Evolutionary conservation across 1,139 yeast species (phyloP), one percentile per base, ranked within the genome.

Genomic region (Lodderomyces jiufengensis): DNA sequence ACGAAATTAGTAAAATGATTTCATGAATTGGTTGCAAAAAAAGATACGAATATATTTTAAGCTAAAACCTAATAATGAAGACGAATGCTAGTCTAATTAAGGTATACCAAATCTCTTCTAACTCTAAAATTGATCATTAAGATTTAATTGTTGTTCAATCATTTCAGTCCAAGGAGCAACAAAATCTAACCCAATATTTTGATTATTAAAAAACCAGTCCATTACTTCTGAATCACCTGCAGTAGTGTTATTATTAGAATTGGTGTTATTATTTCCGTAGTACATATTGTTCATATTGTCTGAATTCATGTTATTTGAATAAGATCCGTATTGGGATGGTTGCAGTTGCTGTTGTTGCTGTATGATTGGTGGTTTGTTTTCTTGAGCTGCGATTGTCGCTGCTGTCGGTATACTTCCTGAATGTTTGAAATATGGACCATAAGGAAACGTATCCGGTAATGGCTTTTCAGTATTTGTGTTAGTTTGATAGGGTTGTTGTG

Each of bases 141-240:
- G 53, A 38, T 60, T 61, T 47, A 70, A 59, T 42, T 68, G 74
- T 45, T 80, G 85, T 53, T 85, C 95, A 36, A 86, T 76, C 73
- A 84, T 82, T 53, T 84, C 90, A 7, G 95, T 84, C 80, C 94
- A 82, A 3, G 94, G 94, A 29, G 84, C 95, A 24, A 85, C 95
- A 49, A 86, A 86, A 42, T 85, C 95, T 37, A 86, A 66, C 13
- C 95, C 95, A 26, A 84, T 79, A 36, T 66, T 62, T 33, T 70
- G 73, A 47, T 81, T 80, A 48, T 74, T 78, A 37, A 79, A 66
- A 50, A 85, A 84, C 84, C 87, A 82, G 40, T 80, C 84, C 55
- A 80, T 75, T 9, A 81, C 76, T 35, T 79, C 82, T 38, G 75
- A 77, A 29, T 79, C 79, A 2, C 67, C 70, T 18, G 6, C 20